Conservation (phyloP, 108 stramenopile species). For the Bacterosira constricta region DNA sequence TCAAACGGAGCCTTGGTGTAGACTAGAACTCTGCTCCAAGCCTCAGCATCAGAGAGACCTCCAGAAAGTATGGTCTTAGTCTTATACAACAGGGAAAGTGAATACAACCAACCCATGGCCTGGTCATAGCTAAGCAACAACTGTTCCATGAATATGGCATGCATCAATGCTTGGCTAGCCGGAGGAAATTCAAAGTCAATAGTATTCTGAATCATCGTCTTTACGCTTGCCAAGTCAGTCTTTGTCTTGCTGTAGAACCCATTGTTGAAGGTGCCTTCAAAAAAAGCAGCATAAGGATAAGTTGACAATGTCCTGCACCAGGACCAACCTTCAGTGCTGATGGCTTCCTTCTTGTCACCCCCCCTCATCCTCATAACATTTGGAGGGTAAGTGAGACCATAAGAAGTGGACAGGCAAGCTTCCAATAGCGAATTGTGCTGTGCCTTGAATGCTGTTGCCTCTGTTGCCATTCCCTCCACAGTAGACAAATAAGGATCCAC, state of each 20-base stretch:
- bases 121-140: background rate
- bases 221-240: too few species aligned
- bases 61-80: background rate
- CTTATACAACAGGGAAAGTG: background rate
- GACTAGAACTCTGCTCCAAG: background rate
- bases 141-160: background rate
- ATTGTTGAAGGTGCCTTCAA: background rate
- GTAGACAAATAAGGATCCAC: background rate
- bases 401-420: background rate
- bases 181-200: background rate
- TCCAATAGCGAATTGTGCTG: background rate
- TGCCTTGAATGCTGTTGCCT: background rate
- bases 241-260: too few species aligned
- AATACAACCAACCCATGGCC: background rate
- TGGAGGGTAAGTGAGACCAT: background rate
- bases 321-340: background rate
- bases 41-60: background rate
- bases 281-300: background rate
- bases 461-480: background rate
- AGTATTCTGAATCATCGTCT: background rate
- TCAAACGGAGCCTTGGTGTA: background rate
- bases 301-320: background rate
- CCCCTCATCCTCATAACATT: background rate
- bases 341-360: background rate
- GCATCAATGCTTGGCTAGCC: background rate